Evolutionary conservation across 2,329 filamentous ascomycete genomes (phyloP).

Genomic region (Pseudogymnoascus sp.): DNA sequence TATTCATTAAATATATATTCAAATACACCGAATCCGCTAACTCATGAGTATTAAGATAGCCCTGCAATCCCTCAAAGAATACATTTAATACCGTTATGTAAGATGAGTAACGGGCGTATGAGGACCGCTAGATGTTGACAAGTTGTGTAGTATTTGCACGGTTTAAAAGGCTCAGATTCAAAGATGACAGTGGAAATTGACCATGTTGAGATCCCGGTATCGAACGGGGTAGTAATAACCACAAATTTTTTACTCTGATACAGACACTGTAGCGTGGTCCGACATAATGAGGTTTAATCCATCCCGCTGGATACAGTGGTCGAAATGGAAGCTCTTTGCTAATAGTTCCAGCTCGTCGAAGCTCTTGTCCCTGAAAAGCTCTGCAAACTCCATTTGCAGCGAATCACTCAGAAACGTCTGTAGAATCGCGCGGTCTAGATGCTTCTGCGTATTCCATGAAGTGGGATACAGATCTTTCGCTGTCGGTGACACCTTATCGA

Average conservation of each 20-base stretch:
- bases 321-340: conserved; percentile 43
- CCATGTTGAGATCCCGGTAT: background rate
- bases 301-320: conserved; percentile 44
- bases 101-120: background rate
- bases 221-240: background rate
- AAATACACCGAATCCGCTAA: background rate
- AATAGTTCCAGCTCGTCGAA: conserved; percentile 41
- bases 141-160: background rate
- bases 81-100: background rate
- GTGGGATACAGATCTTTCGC: conserved; percentile 22
- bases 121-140: background rate
- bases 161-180: background rate
- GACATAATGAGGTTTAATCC: conserved; percentile 36
- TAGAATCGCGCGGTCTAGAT: conserved; percentile 15
- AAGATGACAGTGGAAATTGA: background rate
- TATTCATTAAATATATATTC: background rate
- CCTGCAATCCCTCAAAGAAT: background rate
- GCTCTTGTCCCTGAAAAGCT: conserved; percentile 42
- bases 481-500: conserved; percentile 20
- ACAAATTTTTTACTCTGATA: background rate
- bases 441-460: conserved; percentile 21
- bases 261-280: conserved; percentile 10
- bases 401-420: conserved; percentile 14
- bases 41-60: background rate
- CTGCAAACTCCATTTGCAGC: conserved; percentile 40